Base-by-base conservation (phyloP, 106 monocot species). In the Iris macrosiphon region DNA sequence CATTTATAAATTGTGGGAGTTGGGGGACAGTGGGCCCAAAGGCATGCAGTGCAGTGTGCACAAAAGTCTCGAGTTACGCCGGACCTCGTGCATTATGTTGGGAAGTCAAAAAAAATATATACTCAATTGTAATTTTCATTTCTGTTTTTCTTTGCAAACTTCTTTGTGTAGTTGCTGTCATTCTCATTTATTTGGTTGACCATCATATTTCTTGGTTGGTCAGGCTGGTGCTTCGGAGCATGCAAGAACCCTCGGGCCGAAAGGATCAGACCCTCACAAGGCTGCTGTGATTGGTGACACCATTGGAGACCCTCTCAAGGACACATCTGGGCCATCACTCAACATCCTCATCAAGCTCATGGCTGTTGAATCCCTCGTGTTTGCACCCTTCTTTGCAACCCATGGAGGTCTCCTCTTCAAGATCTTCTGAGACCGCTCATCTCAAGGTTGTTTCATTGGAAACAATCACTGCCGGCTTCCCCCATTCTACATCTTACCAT, bases 151-250 rank as follows among this genome's bases (percentile, higher is more conserved):
- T n/a, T n/a, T n/a, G n/a, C n/a, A n/a, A n/a, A n/a, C n/a, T 14
- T 25, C 25, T 26, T 15, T 1, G 11, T 48, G 22, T 3, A 33
- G 8, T 26, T 24, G 34, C 20, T 3, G 0, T 11, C 23, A 10
- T 37, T 14, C 3, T n/a, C 3, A 2, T n/a, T 43, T 13, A 2
- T 43, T 43, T 16, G 3, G 5, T 29, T 19, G 23, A n/a, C n/a
- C n/a, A n/a, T n/a, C n/a, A n/a, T n/a, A n/a, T n/a, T 25, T 49
- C 7, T 64, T 4, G n/a, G 16, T 18, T 25, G n/a, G 9, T 45
- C 56, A 93, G 93, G 93, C 93, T 20, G 93, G 93, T 2, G 84
- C 88, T 4, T 66, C 88, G 3, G 93, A 93, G 35, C 93, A 93
- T 45, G 88, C 93, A 0, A 72, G 74, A 45, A 62, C 62, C 23